A percentile compares a stretch with the other conserved stretches of the same genome.
Conservation (phyloP, 2,329 filamentous ascomycete genomes). For the Gliomastix tumulicola region DNA sequence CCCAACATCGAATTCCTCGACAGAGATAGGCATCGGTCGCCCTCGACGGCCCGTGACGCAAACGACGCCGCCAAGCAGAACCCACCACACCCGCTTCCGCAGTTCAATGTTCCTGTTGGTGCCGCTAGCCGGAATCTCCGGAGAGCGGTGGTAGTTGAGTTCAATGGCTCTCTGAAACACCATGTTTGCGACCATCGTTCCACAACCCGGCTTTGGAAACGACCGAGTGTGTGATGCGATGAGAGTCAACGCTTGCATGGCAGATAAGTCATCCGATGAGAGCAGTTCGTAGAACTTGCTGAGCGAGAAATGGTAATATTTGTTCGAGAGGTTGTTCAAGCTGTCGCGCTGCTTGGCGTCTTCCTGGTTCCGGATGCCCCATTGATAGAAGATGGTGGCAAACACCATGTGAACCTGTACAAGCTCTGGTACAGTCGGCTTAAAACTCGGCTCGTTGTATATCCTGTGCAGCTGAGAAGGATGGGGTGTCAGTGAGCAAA, state of each 20-base stretch:
- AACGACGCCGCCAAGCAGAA: conserved; percentile 57
- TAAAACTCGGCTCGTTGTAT: conserved; percentile 62
- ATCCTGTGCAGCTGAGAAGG: conserved; percentile 48
- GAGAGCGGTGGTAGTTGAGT: conserved; percentile 67
- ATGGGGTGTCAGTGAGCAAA: not conserved
- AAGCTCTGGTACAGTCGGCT: conserved; percentile 55
- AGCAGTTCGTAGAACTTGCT: conserved; percentile 61
- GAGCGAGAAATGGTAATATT: conserved; percentile 71
- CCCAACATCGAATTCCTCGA: conserved; percentile 73
- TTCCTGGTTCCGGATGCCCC: conserved; percentile 61
- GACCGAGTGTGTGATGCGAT: conserved; percentile 66
- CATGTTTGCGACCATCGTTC: conserved; percentile 59
- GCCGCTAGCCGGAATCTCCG: conserved; percentile 34
- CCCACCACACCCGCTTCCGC: conserved; percentile 74
- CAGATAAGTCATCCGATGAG: conserved; percentile 52
- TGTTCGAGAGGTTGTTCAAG: conserved; percentile 61
- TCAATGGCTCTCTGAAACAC: conserved; percentile 66
- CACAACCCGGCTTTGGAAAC: conserved; percentile 73
- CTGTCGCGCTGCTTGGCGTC: conserved; percentile 44
- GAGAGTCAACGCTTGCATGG: conserved; percentile 67
- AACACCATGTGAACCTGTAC: conserved; percentile 75
- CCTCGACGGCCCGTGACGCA: conserved; percentile 71
- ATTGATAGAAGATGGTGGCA: conserved; percentile 71
- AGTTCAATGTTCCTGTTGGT: conserved; percentile 64
- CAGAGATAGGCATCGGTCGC: conserved; percentile 65